Conservation (phyloP, 2,329 filamentous ascomycete genomes). For the Arthrinium phaeospermum region DNA sequence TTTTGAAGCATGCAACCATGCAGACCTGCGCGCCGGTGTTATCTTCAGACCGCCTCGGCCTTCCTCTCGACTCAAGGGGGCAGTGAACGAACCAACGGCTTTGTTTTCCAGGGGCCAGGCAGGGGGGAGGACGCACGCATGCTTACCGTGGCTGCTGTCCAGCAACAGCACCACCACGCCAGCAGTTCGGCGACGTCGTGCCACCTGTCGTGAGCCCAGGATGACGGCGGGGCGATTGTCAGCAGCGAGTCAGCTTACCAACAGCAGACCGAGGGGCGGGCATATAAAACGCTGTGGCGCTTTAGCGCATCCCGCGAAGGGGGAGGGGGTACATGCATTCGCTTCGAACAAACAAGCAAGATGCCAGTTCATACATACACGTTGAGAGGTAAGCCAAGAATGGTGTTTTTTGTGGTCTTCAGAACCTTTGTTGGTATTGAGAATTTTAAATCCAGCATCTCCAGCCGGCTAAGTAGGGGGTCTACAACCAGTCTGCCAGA, state of each 20-base stretch:
- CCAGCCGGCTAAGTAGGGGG: background rate
- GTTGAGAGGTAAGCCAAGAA: background rate
- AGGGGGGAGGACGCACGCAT: background rate
- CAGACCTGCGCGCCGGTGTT: background rate
- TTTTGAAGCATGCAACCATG: background rate
- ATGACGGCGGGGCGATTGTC: background rate
- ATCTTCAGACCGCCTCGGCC: background rate
- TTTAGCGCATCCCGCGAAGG: background rate
- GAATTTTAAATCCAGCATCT: background rate
- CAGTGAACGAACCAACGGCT: background rate
- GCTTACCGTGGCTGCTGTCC: background rate
- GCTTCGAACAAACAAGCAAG: background rate
- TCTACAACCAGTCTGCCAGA: background rate
- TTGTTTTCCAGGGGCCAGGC: background rate
- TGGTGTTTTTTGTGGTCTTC: background rate
- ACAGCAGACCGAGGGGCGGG: background rate
- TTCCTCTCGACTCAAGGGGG: background rate
- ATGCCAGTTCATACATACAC: background rate
- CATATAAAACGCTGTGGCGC: background rate
- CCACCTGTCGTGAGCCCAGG: background rate
- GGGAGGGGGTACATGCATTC: background rate
- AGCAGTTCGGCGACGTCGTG: slow-evolving; percentile 7
- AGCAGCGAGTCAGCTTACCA: background rate
- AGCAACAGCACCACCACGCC: background rate
- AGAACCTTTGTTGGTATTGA: background rate